Percentiles rank a stretch among this genome's conserved stretches.
Conservation (phyloP, 2,329 filamentous ascomycete genomes). For the Penicillium sp. region DNA sequence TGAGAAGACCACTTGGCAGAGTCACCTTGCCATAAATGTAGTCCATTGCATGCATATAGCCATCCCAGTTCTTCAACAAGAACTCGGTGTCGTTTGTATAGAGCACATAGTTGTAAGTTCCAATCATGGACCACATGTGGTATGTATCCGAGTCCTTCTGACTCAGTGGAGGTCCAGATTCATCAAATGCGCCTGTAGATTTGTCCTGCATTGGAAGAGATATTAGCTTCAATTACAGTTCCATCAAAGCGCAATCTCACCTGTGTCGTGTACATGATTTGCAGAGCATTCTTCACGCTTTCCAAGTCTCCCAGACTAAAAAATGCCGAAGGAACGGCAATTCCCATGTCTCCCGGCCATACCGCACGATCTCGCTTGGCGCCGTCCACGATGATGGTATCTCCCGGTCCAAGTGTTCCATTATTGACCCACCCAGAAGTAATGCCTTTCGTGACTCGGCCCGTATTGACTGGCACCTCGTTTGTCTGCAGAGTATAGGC, state of each 20-base stretch:
- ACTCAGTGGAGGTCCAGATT: constrained; percentile 37
- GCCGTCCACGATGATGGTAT: constrained; percentile 47
- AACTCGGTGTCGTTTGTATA: constrained; percentile 56
- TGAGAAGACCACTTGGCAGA: constrained; percentile 47
- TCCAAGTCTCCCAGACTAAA: constrained; percentile 49
- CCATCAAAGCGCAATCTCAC: constrained; percentile 12
- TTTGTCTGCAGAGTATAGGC: constrained; percentile 56
- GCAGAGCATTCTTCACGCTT: constrained; percentile 50
- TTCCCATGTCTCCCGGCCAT: constrained; percentile 54
- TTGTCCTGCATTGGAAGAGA: constrained; percentile 17
- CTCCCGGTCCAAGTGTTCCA: constrained; percentile 40
- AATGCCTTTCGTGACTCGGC: constrained; percentile 34
- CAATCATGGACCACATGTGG: constrained; percentile 58
- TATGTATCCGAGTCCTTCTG: constrained; percentile 38
- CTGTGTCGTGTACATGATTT: constrained; percentile 51
- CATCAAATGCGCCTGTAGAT: constrained; percentile 36
- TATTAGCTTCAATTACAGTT: background rate
- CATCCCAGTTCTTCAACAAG: constrained; percentile 49
- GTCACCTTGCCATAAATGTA: constrained; percentile 49
- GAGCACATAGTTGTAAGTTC: constrained; percentile 60
- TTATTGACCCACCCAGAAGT: constrained; percentile 43
- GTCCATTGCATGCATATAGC: constrained; percentile 52
- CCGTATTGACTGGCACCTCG: constrained; percentile 40
- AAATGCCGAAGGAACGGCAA: constrained; percentile 49
- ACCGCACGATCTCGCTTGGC: constrained; percentile 47